Conservation (phyloP, 169 alveolate species). For the Babesia sp. region DNA sequence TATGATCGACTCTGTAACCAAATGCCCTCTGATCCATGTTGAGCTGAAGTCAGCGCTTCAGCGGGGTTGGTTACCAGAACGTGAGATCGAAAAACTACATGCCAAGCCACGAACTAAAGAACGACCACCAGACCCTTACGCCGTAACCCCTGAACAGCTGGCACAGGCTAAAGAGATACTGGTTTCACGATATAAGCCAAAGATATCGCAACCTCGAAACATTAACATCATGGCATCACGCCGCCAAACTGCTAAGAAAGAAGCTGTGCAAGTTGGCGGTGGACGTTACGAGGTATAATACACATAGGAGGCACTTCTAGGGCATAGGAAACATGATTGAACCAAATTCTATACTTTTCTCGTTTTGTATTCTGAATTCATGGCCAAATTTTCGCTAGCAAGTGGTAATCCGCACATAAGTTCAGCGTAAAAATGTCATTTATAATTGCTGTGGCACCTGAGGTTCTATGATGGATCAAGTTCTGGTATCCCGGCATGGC, state of each 20-base stretch:
- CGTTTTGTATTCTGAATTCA: neutral
- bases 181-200: conserved; percentile 4
- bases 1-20: conserved; percentile 65
- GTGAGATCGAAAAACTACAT: conserved; percentile 13
- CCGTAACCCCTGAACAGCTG: conserved; percentile 35
- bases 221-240: conserved; percentile 18
- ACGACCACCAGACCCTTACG: conserved; percentile 39
- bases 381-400: too few species aligned
- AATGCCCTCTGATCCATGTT: conserved; percentile 58
- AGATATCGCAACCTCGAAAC: conserved; percentile 24
- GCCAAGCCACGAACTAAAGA: conserved; percentile 1
- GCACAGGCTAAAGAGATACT: conserved; percentile 25
- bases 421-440: too few species aligned
- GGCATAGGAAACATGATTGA: neutral
- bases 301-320: too few species aligned
- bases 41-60: conserved; percentile 36
- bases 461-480: neutral
- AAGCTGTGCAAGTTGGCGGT: conserved; percentile 54
- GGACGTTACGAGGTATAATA: conserved; percentile 50
- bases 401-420: too few species aligned
- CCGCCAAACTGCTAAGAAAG: conserved; percentile 27
- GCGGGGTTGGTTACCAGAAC: conserved; percentile 40
- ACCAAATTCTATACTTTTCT: neutral
- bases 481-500: neutral
- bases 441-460: neutral